These are phyloP conservation scores for Phytophthora rubi DNA, from an alignment of 352 stramenopile genomes.

Conservation along the genomic window DNA sequence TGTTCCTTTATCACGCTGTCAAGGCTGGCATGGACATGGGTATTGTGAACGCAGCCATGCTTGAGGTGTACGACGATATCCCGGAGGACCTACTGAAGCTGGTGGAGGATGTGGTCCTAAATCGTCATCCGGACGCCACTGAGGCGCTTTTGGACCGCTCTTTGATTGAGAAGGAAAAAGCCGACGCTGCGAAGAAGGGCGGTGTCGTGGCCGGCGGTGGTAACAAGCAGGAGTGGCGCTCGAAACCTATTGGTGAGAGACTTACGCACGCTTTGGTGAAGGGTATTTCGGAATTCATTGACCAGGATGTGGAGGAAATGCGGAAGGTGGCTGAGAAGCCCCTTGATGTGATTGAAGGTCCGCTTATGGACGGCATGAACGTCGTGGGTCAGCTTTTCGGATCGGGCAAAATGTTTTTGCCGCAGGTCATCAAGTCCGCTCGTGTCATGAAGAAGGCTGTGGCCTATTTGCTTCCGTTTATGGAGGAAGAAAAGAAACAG, in stretches of 20 bases:
- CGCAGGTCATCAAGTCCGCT: conserved; percentile 98
- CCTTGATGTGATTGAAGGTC: conserved; percentile 98
- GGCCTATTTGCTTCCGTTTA: conserved; percentile 97
- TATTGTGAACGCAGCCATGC: conserved; percentile 96
- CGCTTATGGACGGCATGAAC: conserved; percentile 99
- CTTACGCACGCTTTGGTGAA: conserved; percentile 97
- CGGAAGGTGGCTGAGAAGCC: conserved; percentile 71
- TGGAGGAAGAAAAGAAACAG: conserved; percentile 96
- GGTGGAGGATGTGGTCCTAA: conserved; percentile 95
- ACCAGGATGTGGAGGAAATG: conserved; percentile 96
- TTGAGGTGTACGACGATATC: conserved; percentile 90
- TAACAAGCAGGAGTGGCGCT: conserved; percentile 90
- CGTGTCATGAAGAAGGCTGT: conserved; percentile 99
- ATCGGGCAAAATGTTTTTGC: conserved; percentile 98
- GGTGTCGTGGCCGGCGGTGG: conserved; percentile 51
- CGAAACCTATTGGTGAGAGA: conserved; percentile 90
- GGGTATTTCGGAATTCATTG: conserved; percentile 97
- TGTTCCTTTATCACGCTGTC: conserved; percentile 97
- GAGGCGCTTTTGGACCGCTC: conserved; percentile 93
- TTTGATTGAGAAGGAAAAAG: conserved; percentile 84
- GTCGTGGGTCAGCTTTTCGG: conserved; percentile 97
- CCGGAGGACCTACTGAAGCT: conserved; percentile 86
- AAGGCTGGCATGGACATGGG: conserved; percentile 98
- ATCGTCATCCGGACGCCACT: conserved; percentile 88
- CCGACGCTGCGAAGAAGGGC: conserved; percentile 87